These are phyloP conservation scores for Musa beccarii DNA, from an alignment of 176 grass and related monocot species.

Conservation along the genomic window DNA sequence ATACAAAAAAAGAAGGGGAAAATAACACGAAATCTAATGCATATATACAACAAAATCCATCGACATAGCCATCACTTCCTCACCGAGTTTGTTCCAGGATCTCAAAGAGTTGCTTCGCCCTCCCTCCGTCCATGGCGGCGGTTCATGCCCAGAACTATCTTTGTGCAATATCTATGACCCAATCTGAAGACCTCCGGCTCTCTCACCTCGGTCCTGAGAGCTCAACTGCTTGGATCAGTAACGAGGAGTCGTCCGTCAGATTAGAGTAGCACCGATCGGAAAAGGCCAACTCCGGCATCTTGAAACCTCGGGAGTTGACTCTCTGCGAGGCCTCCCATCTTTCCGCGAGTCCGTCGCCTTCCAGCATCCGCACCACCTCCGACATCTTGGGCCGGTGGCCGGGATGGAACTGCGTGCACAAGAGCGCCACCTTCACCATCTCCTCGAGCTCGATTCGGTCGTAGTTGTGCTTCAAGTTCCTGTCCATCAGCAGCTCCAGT, in stretches of 20 bases:
- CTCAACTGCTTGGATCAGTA: conserved; percentile 86
- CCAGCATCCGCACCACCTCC: conserved; percentile 84
- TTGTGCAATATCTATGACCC: not conserved
- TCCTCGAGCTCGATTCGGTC: conserved; percentile 84
- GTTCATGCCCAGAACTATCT: not conserved
- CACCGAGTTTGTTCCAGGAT: not conserved
- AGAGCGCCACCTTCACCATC: conserved; percentile 80
- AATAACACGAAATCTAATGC: not conserved
- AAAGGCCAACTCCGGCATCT: conserved; percentile 63
- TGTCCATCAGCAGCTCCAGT: conserved; percentile 71
- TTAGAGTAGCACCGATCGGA: conserved; percentile 64
- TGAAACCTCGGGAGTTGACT: conserved; percentile 47
- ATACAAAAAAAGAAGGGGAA: too few relatives aligned
- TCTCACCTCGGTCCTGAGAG: conserved; percentile 87
- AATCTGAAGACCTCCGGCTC: not conserved
- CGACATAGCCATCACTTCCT: not conserved
- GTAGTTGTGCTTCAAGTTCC: conserved; percentile 40
- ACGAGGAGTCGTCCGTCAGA: conserved; percentile 71
- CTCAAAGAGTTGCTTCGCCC: not conserved
- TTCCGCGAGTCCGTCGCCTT: conserved; percentile 84
- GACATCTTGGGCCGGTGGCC: conserved; percentile 81
- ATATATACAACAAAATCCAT: not conserved
- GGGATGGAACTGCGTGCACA: conserved; percentile 90
- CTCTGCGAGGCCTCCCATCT: conserved; percentile 87
- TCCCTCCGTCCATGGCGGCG: not conserved